Evolutionary conservation across 768 basidiomycete genomes (phyloP).

Genomic region (Neoboletus subvelutipes): DNA sequence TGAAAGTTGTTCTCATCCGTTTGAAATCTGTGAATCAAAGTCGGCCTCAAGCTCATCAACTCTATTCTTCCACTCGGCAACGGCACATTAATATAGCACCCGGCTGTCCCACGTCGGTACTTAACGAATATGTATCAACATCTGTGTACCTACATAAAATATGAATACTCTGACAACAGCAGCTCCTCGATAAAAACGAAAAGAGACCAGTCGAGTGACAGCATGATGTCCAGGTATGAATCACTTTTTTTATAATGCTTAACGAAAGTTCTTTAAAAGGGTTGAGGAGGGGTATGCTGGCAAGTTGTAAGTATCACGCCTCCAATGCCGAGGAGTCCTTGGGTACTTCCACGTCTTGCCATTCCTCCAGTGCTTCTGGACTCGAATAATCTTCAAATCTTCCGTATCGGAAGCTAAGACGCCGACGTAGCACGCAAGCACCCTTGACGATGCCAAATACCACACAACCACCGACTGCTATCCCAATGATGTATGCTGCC

Average conservation of each 20-base stretch:
- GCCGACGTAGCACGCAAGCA: conserved; percentile 39
- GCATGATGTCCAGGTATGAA: background rate
- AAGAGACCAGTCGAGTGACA: background rate
- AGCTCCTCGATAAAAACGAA: background rate
- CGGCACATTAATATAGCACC: background rate
- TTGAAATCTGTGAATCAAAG: background rate
- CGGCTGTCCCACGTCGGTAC: background rate
- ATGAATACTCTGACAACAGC: background rate
- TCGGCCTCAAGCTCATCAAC: background rate
- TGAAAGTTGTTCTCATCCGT: background rate
- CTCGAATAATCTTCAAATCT: conserved; percentile 5
- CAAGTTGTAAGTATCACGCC: background rate
- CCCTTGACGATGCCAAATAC: conserved; percentile 51
- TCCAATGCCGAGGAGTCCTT: conserved; percentile 16
- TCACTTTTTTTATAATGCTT: background rate
- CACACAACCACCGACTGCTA: conserved; percentile 49
- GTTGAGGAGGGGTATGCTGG: background rate
- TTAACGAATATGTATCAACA: background rate
- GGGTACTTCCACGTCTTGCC: conserved; percentile 40
- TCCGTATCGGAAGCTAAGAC: conserved; percentile 24
- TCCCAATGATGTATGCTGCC: conserved; percentile 63
- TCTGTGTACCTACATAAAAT: background rate
- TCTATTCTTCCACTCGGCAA: background rate
- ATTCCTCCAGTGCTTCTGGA: conserved; percentile 40
- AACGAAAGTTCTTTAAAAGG: background rate